phyloP scores from a whole-genome alignment of 768 basidiomycete species.

The Boletus subparvulus region DNA sequence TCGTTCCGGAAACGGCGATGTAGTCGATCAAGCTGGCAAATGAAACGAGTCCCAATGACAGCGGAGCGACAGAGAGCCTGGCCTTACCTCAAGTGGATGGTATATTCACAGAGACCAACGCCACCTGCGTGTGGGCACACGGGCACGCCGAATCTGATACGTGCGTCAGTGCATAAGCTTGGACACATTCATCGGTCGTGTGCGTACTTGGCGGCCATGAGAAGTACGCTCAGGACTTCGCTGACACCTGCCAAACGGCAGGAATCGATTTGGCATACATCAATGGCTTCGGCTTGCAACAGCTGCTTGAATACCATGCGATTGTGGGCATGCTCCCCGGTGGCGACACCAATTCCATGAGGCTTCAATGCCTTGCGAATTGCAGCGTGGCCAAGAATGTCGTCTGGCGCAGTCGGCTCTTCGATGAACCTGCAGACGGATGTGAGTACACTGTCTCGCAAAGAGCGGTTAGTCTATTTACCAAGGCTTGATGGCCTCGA shows the following conservation, averaged over 20 bases:
- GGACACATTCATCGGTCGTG: not conserved
- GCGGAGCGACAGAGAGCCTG: not conserved
- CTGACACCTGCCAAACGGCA: constrained; percentile 93
- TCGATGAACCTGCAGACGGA: constrained; percentile 78
- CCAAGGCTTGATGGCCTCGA: constrained; percentile 87
- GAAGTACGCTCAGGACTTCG: constrained; percentile 87
- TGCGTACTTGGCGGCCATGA: constrained; percentile 87
- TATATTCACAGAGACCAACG: constrained; percentile 93
- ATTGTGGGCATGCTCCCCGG: constrained; percentile 96
- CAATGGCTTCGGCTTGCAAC: constrained; percentile 88
- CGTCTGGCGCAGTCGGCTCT: constrained; percentile 95
- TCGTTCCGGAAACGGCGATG: constrained; percentile 84
- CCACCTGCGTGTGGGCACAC: constrained; percentile 97
- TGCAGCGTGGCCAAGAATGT: constrained; percentile 84
- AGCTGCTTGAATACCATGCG: constrained; percentile 97
- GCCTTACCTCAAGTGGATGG: constrained; percentile 75
- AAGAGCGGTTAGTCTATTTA: constrained; percentile 27
- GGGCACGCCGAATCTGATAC: constrained; percentile 74
- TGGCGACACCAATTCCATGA: constrained; percentile 88
- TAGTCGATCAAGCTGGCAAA: constrained; percentile 81
- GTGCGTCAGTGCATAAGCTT: constrained; percentile 1
- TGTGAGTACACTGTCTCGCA: not conserved
- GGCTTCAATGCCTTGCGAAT: constrained; percentile 82
- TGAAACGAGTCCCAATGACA: constrained; percentile 1
- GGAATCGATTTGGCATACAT: constrained; percentile 94